These are phyloP conservation scores for Hypoxylon cercidicola DNA, from an alignment of 495 filamentous ascomycete genomes.

Conservation along the genomic window DNA sequence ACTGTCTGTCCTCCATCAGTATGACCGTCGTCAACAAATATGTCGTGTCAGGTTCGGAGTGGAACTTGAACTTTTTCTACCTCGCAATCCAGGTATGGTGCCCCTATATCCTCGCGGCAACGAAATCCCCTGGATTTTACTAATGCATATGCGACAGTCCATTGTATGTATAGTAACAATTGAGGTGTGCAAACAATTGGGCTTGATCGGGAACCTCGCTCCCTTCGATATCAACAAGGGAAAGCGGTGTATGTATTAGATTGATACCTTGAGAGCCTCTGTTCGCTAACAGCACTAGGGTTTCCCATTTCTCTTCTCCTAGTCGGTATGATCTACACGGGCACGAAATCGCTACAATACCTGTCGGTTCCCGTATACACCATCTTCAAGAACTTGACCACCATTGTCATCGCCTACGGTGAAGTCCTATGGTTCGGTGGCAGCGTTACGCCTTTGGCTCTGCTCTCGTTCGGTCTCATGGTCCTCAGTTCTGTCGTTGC, in stretches of 20 bases:
- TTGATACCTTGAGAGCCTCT: background rate
- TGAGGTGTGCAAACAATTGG: conserved; percentile 79
- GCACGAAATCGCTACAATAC: conserved; percentile 94
- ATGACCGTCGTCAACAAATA: conserved; percentile 99
- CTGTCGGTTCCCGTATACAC: conserved; percentile 99
- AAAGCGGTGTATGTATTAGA: conserved; percentile 77
- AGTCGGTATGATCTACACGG: conserved; percentile 99
- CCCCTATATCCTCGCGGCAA: background rate
- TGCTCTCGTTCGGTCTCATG: conserved; percentile 98
- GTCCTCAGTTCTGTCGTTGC: conserved; percentile 94
- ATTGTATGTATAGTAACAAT: conserved; percentile 92
- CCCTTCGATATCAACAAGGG: conserved; percentile 91
- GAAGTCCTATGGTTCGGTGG: conserved; percentile 99
- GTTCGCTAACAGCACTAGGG: conserved; percentile 66
- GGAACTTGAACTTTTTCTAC: conserved; percentile 97
- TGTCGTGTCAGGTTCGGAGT: conserved; percentile 86
- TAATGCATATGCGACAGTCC: conserved; percentile 65
- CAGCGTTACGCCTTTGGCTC: conserved; percentile 84
- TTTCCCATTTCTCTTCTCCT: conserved; percentile 97
- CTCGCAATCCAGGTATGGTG: conserved; percentile 85
- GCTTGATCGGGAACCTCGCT: conserved; percentile 86
- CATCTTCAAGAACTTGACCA: conserved; percentile 99
- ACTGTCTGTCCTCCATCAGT: conserved; percentile 93
- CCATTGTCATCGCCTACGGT: conserved; percentile 97
- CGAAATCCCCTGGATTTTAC: conserved; percentile 13